These are phyloP conservation scores for Aureobasidium musti DNA, from an alignment of 2,329 filamentous ascomycete species.

Conservation along the genomic window DNA sequence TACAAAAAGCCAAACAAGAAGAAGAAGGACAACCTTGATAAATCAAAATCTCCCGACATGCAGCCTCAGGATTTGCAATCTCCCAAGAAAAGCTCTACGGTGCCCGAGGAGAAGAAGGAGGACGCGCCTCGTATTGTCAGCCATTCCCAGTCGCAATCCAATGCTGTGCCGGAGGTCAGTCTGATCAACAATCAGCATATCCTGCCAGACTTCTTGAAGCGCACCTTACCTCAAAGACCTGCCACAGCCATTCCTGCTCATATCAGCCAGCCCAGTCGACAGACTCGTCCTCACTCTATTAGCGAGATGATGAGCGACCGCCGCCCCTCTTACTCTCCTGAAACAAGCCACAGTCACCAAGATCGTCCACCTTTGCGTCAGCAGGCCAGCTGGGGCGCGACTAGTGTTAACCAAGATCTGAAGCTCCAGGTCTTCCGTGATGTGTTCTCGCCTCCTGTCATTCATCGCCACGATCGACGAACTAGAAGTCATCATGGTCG, in stretches of 20 bases:
- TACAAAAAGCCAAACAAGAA: conserved; percentile 77
- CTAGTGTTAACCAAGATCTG: conserved; percentile 82
- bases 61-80: conserved; percentile 14
- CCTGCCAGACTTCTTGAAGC: conserved; percentile 77
- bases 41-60: conserved; percentile 25
- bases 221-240: conserved; percentile 56
- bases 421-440: conserved; percentile 92
- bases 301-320: conserved; percentile 28
- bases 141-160: conserved; percentile 75
- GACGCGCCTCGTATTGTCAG: conserved; percentile 59
- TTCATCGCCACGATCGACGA: conserved; percentile 75
- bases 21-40: conserved; percentile 37
- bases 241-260: conserved; percentile 32
- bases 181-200: conserved; percentile 95
- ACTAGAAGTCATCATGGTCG: conserved; percentile 68
- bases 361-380: conserved; percentile 50
- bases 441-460: conserved; percentile 81
- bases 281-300: conserved; percentile 29
- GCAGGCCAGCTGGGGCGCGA: conserved; percentile 76
- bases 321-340: conserved; percentile 29
- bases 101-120: conserved; percentile 24
- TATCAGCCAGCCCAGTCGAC: conserved; percentile 6
- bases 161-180: conserved; percentile 80
- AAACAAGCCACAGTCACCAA: conserved; percentile 34
- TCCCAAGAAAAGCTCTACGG: conserved; percentile 16